A percentile compares a stretch with the other conserved stretches of the same genome.
phyloP scores from a whole-genome alignment of 1,139 yeast genomes.

The Nematodospora anomalae region DNA sequence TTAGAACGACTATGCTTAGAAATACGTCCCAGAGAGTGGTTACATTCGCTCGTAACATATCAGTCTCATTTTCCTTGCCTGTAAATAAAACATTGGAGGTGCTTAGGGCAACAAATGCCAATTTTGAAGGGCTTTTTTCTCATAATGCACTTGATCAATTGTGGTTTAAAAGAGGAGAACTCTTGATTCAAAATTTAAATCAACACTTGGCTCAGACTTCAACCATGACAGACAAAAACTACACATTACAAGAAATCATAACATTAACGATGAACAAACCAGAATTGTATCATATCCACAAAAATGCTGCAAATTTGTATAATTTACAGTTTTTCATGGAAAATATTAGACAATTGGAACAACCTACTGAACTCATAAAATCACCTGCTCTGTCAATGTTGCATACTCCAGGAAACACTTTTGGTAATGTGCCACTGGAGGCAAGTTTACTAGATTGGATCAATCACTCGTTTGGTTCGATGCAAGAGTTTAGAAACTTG shows the following conservation, averaged over 20 bases:
- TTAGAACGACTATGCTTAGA: conserved; percentile 1
- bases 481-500: conserved; percentile 64
- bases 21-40: conserved; percentile 1
- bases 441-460: conserved; percentile 45
- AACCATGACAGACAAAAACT: conserved; percentile 10
- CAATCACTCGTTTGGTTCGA: conserved; percentile 61
- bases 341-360: conserved; percentile 37
- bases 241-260: conserved; percentile 38
- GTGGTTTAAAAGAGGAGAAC: conserved; percentile 58
- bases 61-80: conserved; percentile 23
- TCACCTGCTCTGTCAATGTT: conserved; percentile 34
- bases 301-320: conserved; percentile 59
- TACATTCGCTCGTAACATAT: conserved; percentile 5
- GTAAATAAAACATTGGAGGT: conserved; percentile 29
- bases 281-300: conserved; percentile 48
- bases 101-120: conserved; percentile 29
- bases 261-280: conserved; percentile 47
- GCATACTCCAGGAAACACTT: conserved; percentile 38
- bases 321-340: conserved; percentile 62
- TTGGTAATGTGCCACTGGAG: conserved; percentile 40
- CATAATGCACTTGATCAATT: conserved; percentile 52
- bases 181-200: conserved; percentile 50
- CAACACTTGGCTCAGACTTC: conserved; percentile 29
- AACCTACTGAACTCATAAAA: conserved; percentile 11
- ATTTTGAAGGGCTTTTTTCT: conserved; percentile 57